These are phyloP conservation scores for Xylaria sp. DNA, from an alignment of 2,329 filamentous ascomycete genomes.

Conservation along the genomic window DNA sequence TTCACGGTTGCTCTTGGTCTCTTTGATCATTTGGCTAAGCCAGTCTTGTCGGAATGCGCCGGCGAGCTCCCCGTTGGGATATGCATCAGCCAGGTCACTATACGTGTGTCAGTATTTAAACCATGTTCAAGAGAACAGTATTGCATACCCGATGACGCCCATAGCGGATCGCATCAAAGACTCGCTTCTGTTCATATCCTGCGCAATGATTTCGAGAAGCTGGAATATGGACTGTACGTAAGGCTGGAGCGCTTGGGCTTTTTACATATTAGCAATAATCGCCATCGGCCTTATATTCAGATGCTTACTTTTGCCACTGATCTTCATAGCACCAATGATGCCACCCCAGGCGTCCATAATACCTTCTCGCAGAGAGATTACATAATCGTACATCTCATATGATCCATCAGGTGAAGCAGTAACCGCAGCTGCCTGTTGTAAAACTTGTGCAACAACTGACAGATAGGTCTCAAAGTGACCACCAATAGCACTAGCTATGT, in stretches of 20 bases:
- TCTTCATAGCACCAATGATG: constrained; percentile 92
- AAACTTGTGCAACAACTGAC: constrained; percentile 86
- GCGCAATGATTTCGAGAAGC: constrained; percentile 79
- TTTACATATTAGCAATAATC: constrained; percentile 38
- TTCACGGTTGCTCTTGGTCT: constrained; percentile 87
- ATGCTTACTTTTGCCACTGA: constrained; percentile 72
- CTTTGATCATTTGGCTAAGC: constrained; percentile 87
- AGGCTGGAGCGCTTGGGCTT: constrained; percentile 73
- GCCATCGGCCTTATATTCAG: constrained; percentile 21
- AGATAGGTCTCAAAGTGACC: constrained; percentile 93
- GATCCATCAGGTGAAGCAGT: constrained; percentile 78
- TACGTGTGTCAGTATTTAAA: constrained; percentile 37
- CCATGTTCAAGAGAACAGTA: neutral
- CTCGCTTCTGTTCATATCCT: constrained; percentile 88
- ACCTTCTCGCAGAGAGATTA: constrained; percentile 91
- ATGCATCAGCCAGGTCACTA: constrained; percentile 92
- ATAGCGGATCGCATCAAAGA: constrained; percentile 90
- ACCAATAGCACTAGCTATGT: constrained; percentile 93
- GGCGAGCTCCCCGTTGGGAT: constrained; percentile 85
- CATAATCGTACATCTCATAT: constrained; percentile 96
- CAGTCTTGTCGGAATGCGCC: constrained; percentile 89
- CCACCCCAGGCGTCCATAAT: constrained; percentile 99
- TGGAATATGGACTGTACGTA: constrained; percentile 88
- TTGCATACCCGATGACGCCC: constrained; percentile 90
- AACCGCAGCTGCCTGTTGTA: constrained; percentile 90